Evolutionary conservation across 1,139 yeast genomes (phyloP).

Genomic region (Saccharomyces hybrid): DNA sequence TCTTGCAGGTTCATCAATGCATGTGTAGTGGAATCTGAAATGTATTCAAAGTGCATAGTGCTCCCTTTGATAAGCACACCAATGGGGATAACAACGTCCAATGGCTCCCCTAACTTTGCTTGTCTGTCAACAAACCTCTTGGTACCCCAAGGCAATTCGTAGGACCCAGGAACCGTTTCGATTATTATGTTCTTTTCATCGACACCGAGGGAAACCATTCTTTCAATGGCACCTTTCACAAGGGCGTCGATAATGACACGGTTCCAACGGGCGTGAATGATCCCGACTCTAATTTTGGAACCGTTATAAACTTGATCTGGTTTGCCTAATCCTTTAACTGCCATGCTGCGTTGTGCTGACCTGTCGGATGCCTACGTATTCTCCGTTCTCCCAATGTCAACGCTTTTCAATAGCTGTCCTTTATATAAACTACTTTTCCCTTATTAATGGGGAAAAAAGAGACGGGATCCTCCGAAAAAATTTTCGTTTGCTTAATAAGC

Average conservation of each 20-base stretch:
- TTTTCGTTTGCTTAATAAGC: neutral
- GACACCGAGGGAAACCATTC: slow-evolving; percentile 61
- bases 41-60: slow-evolving; percentile 97
- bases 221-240: slow-evolving; percentile 66
- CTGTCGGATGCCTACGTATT: no score
- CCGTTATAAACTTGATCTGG: slow-evolving; percentile 67
- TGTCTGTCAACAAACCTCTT: slow-evolving; percentile 46
- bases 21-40: slow-evolving; percentile 82
- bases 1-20: slow-evolving; percentile 81
- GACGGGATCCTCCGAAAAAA: neutral
- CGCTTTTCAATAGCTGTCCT: neutral
- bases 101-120: slow-evolving; percentile 40
- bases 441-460: neutral
- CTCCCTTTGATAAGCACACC: slow-evolving; percentile 94
- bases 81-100: slow-evolving; percentile 87
- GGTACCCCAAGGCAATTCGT: slow-evolving; percentile 83
- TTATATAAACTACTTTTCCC: neutral
- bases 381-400: neutral
- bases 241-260: slow-evolving; percentile 65
- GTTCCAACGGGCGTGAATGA: slow-evolving; percentile 96
- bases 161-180: slow-evolving; percentile 90
- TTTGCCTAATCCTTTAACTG: slow-evolving; percentile 72
- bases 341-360: slow-evolving; percentile 39
- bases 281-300: slow-evolving; percentile 63
- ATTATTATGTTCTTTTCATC: slow-evolving; percentile 65